Evolutionary conservation across 352 stramenopile species (phyloP).

Genomic region (Globisporangium echinulatum): DNA sequence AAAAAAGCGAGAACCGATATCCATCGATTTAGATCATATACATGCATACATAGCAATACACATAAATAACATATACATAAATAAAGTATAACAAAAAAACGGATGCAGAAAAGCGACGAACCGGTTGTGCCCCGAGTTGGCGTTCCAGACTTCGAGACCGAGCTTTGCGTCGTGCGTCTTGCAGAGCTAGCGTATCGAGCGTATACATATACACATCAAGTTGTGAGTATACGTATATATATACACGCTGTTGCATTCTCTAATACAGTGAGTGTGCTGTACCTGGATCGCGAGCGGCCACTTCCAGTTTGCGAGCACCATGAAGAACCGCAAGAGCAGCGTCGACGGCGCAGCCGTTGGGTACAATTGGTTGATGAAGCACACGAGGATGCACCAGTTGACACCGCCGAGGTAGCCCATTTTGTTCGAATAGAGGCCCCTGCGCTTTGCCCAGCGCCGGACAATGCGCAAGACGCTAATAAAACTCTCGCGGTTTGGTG

Average conservation of each 20-base stretch:
- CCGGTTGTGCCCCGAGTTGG: slow-evolving; percentile 79
- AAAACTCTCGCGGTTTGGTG: slow-evolving; percentile 81
- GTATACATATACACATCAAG: background rate
- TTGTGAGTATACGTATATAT: too few species aligned
- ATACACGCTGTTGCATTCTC: background rate
- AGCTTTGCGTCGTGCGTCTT: slow-evolving; percentile 85
- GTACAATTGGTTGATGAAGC: slow-evolving; percentile 92
- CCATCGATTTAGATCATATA: background rate
- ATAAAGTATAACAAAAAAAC: too few species aligned
- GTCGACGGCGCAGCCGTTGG: slow-evolving; percentile 80
- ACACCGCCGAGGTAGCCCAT: slow-evolving; percentile 98
- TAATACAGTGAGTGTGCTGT: background rate
- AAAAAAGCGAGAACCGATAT: background rate
- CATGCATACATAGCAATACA: background rate
- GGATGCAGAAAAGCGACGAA: slow-evolving; percentile 7
- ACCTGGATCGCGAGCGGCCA: slow-evolving; percentile 88
- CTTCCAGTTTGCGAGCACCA: slow-evolving; percentile 88
- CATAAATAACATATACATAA: too few species aligned
- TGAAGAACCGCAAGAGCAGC: slow-evolving; percentile 85
- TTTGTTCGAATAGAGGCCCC: slow-evolving; percentile 98
- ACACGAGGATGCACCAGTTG: slow-evolving; percentile 98
- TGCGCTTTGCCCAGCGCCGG: slow-evolving; percentile 82
- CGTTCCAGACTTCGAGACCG: slow-evolving; percentile 85
- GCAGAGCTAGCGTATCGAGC: slow-evolving; percentile 40
- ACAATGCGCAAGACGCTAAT: slow-evolving; percentile 86